Percentiles rank a stretch among this genome's conserved stretches.
Evolutionary conservation across 2,329 filamentous ascomycete species (phyloP).

Genomic region (Ascochyta lentis): DNA sequence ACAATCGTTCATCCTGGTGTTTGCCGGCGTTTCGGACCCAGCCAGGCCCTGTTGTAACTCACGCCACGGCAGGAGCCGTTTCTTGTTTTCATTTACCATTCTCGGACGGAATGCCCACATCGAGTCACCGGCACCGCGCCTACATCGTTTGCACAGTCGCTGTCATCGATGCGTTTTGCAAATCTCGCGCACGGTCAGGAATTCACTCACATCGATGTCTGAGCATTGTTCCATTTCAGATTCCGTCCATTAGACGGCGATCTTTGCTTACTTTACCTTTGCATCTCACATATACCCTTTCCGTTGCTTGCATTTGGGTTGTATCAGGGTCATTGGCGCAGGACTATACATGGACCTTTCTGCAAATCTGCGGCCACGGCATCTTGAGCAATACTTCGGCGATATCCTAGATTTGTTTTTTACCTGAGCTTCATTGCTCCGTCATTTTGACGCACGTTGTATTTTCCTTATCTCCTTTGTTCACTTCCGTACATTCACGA

Average conservation of each 20-base stretch:
- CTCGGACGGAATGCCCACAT: constrained; percentile 15
- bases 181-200: neutral
- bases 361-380: constrained; percentile 25
- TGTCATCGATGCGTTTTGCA: constrained; percentile 4
- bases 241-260: constrained; percentile 22
- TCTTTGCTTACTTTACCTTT: constrained; percentile 16
- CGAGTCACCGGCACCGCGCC: constrained; percentile 15
- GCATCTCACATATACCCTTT: constrained; percentile 36
- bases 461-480: constrained; percentile 24
- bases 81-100: constrained; percentile 14
- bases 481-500: constrained; percentile 21
- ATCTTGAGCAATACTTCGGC: constrained; percentile 28
- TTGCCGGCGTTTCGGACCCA: constrained; percentile 19
- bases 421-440: constrained; percentile 34
- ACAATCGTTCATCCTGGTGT: constrained; percentile 23
- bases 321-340: constrained; percentile 24
- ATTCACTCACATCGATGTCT: constrained; percentile 9
- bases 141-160: constrained; percentile 5
- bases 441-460: constrained; percentile 17
- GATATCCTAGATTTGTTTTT: constrained; percentile 43
- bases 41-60: constrained; percentile 8
- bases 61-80: constrained; percentile 19
- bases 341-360: constrained; percentile 11
- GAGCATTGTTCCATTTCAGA: constrained; percentile 11
- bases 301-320: constrained; percentile 24